A percentile compares a stretch with the other conserved stretches of the same genome.
phyloP scores from a whole-genome alignment of 179 eudicot genomes.

The Vitellaria paradoxa region DNA sequence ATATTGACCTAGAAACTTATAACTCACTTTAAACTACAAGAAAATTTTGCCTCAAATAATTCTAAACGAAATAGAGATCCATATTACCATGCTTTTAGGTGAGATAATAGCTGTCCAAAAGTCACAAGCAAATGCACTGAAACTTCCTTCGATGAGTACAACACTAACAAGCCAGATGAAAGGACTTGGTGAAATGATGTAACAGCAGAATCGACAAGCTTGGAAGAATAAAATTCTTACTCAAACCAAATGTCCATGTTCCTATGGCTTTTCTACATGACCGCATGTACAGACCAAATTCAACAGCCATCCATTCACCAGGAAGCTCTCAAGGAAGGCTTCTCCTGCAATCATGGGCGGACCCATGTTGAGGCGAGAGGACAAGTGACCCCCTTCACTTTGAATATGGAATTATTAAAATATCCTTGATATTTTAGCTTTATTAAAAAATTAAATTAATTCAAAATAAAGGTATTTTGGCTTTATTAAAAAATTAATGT shows the following conservation, averaged over 20 bases:
- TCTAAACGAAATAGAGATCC: not conserved
- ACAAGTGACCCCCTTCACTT: too few species aligned
- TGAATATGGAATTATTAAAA: too few species aligned
- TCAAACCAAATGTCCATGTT: conserved; percentile 69
- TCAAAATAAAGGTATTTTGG: too few species aligned
- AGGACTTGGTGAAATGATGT: conserved; percentile 4
- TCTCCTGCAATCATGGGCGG: conserved; percentile 44
- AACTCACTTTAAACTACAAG: not conserved
- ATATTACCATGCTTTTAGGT: conserved; percentile 41
- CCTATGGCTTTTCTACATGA: conserved; percentile 64
- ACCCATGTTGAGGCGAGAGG: too few species aligned
- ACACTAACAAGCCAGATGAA: conserved; percentile 47
- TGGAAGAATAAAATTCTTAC: conserved; percentile 39
- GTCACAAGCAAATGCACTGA: conserved; percentile 64
- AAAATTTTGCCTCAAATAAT: conserved; percentile 2
- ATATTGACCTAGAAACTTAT: not conserved
- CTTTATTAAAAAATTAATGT: too few species aligned
- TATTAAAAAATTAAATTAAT: too few species aligned
- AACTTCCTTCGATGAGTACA: conserved; percentile 61
- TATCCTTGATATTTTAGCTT: too few species aligned
- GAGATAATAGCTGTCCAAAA: conserved; percentile 75
- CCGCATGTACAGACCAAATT: conserved; percentile 45
- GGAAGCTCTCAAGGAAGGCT: conserved; percentile 54
- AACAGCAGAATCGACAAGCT: not conserved
- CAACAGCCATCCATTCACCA: conserved; percentile 77